Base-by-base conservation (phyloP, 441 rosid species). In the Rhodomyrtus psidioides region DNA sequence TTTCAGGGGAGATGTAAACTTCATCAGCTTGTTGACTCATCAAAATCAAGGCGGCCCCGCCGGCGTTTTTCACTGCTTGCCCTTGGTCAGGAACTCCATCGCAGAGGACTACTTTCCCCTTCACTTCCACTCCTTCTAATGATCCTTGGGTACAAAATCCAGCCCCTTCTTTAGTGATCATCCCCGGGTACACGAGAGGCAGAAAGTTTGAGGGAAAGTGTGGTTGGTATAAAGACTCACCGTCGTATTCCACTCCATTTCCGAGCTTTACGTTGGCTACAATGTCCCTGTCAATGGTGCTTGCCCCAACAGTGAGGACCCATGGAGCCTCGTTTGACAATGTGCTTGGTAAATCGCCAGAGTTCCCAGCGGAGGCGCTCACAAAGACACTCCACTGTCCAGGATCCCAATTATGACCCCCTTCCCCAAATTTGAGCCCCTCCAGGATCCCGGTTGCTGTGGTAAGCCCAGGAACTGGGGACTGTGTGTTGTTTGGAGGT, bases 281-380 rank as follows among this genome's bases (percentile, higher is more conserved):
- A 23, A 92, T 82, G 76, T 65, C 86, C 76, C 91, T 86, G 62
- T 91, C 90, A 28, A 88, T 46, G 62, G 92, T 90, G 90, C 91
- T 91, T 83, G 93, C 95, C 59, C 92, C 93, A 26, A 92, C 94
- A 9, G 92, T 88, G 74, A 90, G 92, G 85, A 90, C 84, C 95
- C 94, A 93, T 2, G 95, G 94, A 53, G 93, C 94, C 83, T 94
- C 92, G 27, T 92, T 91, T 5, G 89, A 89, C 74, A 90, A 30
- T 10, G 92, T 83, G 82, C 86, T 13, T 6, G 74, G 62, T 24
- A 21, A 53, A 88, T 93, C 92, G 28, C 95, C 94, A 2, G 81
- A 85, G 85, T 92, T 92, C 81, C 91, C 93, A 1, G 88, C 94
- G 12, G 92, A 6, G 27, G 91, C 91, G 85, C 91, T 90, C 39